Percentiles rank a stretch among this genome's conserved stretches.
These are phyloP conservation scores for Neofusicoccum parvum DNA, from an alignment of 2,329 filamentous ascomycete genomes.

Conservation along the genomic window DNA sequence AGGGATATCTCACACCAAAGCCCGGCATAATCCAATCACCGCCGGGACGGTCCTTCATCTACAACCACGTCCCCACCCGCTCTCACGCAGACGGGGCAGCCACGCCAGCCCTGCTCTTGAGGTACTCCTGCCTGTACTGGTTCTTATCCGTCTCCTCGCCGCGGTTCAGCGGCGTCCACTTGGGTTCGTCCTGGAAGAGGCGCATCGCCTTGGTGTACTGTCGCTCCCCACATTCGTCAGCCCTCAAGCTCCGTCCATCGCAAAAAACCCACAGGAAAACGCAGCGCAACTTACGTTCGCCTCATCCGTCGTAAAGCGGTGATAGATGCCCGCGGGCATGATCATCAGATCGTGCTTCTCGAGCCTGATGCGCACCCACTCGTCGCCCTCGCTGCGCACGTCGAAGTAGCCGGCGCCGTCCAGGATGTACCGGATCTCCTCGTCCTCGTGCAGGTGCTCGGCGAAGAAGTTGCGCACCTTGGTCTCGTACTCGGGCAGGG, in stretches of 20 bases:
- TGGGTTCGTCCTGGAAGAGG: slow-evolving; percentile 96
- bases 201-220: slow-evolving; percentile 96
- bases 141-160: slow-evolving; percentile 77
- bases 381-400: slow-evolving; percentile 77
- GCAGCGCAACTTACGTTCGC: slow-evolving; percentile 70
- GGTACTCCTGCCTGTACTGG: slow-evolving; percentile 75
- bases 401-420: slow-evolving; percentile 92
- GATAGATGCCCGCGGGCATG: slow-evolving; percentile 92
- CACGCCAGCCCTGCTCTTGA: slow-evolving; percentile 43
- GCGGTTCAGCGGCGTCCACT: slow-evolving; percentile 94
- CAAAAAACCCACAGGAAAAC: neutral
- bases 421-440: slow-evolving; percentile 94
- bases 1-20: neutral
- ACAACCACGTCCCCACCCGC: too few species aligned
- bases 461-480: slow-evolving; percentile 94
- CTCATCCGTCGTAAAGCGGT: slow-evolving; percentile 93
- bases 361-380: slow-evolving; percentile 85
- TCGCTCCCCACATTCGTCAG: neutral
- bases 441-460: slow-evolving; percentile 96
- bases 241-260: neutral
- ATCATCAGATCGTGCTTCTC: slow-evolving; percentile 91
- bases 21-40: neutral
- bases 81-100: neutral
- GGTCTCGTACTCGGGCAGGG: slow-evolving; percentile 88
- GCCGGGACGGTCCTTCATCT: neutral